A percentile compares a stretch with the other conserved stretches of the same genome.
These are phyloP conservation scores for Pestalotiopsis sp. DNA, from an alignment of 2,329 filamentous ascomycete genomes.

Conservation along the genomic window DNA sequence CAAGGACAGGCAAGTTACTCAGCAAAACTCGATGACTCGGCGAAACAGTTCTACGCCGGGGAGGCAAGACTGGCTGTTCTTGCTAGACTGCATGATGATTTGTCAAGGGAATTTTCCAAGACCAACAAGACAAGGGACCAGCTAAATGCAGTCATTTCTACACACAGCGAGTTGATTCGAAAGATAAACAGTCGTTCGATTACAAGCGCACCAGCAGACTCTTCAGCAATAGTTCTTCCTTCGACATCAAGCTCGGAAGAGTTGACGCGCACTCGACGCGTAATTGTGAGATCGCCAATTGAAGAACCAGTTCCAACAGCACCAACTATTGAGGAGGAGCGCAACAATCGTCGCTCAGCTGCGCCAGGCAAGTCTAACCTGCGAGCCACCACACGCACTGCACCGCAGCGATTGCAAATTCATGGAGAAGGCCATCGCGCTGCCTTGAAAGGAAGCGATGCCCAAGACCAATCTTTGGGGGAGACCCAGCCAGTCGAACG, in stretches of 20 bases:
- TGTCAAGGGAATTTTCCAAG: neutral
- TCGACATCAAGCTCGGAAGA: neutral
- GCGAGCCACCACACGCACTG: slow-evolving; percentile 1
- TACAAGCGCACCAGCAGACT: neutral
- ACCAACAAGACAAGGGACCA: neutral
- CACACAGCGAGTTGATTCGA: neutral
- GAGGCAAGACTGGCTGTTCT: neutral
- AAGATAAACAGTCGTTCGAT: neutral
- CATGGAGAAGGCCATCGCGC: neutral
- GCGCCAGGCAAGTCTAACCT: slow-evolving; percentile 9
- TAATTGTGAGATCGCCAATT: slow-evolving; percentile 10
- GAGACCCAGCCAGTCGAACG: neutral
- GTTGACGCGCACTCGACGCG: slow-evolving; percentile 6
- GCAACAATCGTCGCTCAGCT: slow-evolving; percentile 3
- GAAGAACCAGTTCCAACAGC: neutral
- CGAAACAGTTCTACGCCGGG: neutral
- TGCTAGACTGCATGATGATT: neutral
- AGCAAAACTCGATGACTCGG: neutral
- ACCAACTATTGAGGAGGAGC: slow-evolving; percentile 12
- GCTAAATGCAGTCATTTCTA: neutral
- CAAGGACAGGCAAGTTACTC: neutral
- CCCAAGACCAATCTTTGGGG: neutral
- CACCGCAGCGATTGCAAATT: neutral
- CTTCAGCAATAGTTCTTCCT: neutral
- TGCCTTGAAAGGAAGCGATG: neutral